Conservation (phyloP, 768 basidiomycete species). For the Boletus sensibilis region DNA sequence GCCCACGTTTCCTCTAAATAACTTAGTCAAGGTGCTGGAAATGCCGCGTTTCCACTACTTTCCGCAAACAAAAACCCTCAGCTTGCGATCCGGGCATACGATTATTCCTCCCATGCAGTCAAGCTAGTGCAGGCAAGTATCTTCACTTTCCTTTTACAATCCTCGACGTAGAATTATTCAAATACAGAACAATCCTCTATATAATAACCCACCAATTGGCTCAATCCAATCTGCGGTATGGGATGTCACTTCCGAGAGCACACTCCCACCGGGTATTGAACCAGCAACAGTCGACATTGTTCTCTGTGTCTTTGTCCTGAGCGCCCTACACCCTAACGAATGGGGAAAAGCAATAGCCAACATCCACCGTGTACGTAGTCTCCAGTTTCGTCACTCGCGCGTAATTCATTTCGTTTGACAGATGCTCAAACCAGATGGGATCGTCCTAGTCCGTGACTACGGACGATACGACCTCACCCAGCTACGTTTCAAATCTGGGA, state of each 20-base stretch:
- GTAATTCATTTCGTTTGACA: slow-evolving; percentile 30
- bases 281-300: slow-evolving; percentile 80
- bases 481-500: slow-evolving; percentile 83
- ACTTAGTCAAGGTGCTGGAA: slow-evolving; percentile 74
- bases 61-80: slow-evolving; percentile 79
- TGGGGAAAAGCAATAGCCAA: slow-evolving; percentile 85
- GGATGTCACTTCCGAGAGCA: slow-evolving; percentile 73
- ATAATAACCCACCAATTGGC: slow-evolving; percentile 63
- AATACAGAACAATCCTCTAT: slow-evolving; percentile 67
- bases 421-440: slow-evolving; percentile 90
- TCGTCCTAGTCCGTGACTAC: slow-evolving; percentile 87
- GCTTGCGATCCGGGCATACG: slow-evolving; percentile 76
- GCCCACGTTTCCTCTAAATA: background rate
- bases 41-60: slow-evolving; percentile 87
- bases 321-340: slow-evolving; percentile 90
- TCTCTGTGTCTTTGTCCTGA: slow-evolving; percentile 91
- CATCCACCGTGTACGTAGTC: slow-evolving; percentile 59
- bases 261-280: slow-evolving; percentile 60
- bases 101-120: slow-evolving; percentile 87
- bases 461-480: slow-evolving; percentile 95
- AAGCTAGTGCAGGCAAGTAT: slow-evolving; percentile 77
- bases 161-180: background rate
- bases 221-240: slow-evolving; percentile 79
- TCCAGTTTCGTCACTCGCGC: background rate
- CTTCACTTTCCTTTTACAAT: background rate